Evolutionary conservation across 2,329 filamentous ascomycete genomes (phyloP).

Genomic region (Diaporthe caulivora): DNA sequence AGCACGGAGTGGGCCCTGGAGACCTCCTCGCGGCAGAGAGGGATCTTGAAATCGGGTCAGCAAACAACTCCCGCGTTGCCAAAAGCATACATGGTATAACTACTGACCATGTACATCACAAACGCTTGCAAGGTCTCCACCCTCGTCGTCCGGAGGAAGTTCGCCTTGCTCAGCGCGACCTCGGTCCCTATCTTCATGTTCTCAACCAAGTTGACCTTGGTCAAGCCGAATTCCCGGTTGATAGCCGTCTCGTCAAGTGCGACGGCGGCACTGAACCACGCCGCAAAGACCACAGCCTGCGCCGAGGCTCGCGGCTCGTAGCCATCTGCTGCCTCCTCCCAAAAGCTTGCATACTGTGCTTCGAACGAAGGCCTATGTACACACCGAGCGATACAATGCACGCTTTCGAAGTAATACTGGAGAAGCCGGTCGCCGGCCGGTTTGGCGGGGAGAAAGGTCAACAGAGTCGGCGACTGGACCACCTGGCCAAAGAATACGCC

Average conservation of each 20-base stretch:
- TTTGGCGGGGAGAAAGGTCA: conserved; percentile 72
- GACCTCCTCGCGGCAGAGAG: conserved; percentile 78
- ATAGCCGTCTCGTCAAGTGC: conserved; percentile 71
- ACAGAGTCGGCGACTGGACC: conserved; percentile 61
- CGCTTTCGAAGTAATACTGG: conserved; percentile 74
- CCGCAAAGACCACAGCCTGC: conserved; percentile 77
- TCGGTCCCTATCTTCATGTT: conserved; percentile 77
- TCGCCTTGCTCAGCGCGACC: conserved; percentile 74
- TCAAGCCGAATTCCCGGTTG: conserved; percentile 62
- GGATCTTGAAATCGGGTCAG: conserved; percentile 63
- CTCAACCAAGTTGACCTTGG: conserved; percentile 69
- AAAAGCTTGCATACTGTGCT: conserved; percentile 73
- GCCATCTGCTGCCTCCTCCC: conserved; percentile 69
- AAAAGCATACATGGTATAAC: neutral
- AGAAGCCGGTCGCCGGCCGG: conserved; percentile 71
- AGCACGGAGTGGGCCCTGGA: conserved; percentile 80
- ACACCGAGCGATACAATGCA: conserved; percentile 76
- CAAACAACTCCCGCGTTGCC: neutral
- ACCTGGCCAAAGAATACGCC: conserved; percentile 74
- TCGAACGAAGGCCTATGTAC: conserved; percentile 78
- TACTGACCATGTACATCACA: conserved; percentile 78
- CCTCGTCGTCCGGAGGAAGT: conserved; percentile 77
- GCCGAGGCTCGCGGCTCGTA: conserved; percentile 73
- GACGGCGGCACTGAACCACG: conserved; percentile 76
- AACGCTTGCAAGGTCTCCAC: conserved; percentile 83